phyloP scores from a whole-genome alignment of 257 asterid genomes.

The Cinchona pubescens region DNA sequence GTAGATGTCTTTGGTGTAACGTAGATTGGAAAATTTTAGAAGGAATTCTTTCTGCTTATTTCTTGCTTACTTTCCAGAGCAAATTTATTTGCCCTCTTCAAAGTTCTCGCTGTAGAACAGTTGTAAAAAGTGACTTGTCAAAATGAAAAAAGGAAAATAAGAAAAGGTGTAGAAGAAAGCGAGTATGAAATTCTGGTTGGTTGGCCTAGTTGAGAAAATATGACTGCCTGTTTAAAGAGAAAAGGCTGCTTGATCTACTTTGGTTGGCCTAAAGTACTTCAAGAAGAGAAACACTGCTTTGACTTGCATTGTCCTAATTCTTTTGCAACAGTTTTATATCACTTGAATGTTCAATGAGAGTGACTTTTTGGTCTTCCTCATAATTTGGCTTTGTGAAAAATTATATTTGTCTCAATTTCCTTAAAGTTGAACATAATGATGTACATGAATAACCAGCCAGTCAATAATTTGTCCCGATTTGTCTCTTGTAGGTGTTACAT shows the following conservation, averaged over 20 bases:
- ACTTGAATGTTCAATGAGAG: not conserved
- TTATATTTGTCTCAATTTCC: not conserved
- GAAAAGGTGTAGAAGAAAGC: not conserved
- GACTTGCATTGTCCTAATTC: not conserved
- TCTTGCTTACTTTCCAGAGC: not conserved
- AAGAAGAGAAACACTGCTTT: not conserved
- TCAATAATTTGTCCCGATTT: not conserved
- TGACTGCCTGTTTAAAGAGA: not conserved
- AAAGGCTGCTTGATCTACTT: not conserved
- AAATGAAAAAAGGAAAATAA: not conserved
- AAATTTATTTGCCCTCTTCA: not conserved
- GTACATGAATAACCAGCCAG: not conserved
- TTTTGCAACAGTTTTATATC: not conserved
- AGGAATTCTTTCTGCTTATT: slow-evolving; percentile 1
- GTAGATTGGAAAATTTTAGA: not conserved
- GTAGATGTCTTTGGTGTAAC: not conserved
- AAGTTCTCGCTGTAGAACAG: not conserved
- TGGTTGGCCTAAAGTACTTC: not conserved
- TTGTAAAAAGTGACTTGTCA: not conserved
- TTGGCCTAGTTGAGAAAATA: not conserved
- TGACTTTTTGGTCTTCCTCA: not conserved
- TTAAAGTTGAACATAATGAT: not conserved
- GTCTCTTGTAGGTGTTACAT: not conserved
- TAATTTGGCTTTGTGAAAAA: not conserved
- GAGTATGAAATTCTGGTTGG: not conserved